Evolutionary conservation across 2,329 filamentous ascomycete species (phyloP).

Genomic region (Fusarium nurragi): DNA sequence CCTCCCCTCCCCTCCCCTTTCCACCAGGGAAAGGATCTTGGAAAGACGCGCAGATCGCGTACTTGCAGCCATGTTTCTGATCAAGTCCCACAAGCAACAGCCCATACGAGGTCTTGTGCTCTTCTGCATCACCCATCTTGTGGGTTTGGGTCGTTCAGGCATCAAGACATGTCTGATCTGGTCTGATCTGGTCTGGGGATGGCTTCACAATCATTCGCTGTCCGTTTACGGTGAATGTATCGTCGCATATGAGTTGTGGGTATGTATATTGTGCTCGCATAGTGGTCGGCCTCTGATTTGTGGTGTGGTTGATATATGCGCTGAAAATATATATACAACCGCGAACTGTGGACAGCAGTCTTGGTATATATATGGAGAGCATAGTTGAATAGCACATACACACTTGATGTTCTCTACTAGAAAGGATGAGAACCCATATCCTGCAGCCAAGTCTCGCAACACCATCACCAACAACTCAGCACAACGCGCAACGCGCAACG

Average conservation of each 20-base stretch:
- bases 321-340: neutral
- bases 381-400: neutral
- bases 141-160: conserved; percentile 33
- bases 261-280: neutral
- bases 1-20: neutral
- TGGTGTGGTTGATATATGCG: neutral
- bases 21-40: conserved; percentile 39
- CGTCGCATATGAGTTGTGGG: neutral
- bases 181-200: conserved; percentile 6
- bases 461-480: conserved; percentile 25
- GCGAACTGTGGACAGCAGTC: too few relatives aligned
- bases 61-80: conserved; percentile 47
- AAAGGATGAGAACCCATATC: neutral
- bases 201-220: conserved; percentile 16
- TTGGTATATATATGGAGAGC: neutral
- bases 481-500: neutral
- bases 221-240: conserved; percentile 2
- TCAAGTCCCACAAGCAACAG: conserved; percentile 40
- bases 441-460: neutral
- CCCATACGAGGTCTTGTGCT: conserved; percentile 39
- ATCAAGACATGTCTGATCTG: conserved; percentile 32
- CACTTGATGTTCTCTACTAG: too few relatives aligned
- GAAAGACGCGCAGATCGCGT: conserved; percentile 43
- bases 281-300: neutral
- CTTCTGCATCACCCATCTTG: conserved; percentile 1